Evolutionary conservation across 192 early-diverging fungal species (phyloP), one percentile per base, ranked within the genome.

Genomic region (Coemansia sp.): DNA sequence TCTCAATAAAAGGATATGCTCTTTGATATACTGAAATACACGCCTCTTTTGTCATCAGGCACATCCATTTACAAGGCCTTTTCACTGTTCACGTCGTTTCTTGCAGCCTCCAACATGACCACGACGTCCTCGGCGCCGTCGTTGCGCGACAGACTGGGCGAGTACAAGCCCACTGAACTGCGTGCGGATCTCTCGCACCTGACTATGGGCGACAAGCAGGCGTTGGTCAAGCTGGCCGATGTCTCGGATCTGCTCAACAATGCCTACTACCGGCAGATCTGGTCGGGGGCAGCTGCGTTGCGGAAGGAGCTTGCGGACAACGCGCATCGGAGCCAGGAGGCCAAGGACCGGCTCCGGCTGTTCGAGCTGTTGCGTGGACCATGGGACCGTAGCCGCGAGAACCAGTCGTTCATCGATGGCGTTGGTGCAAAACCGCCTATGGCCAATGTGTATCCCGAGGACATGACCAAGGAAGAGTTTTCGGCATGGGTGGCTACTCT

Each of bases 381-480:
- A 13, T 89, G 88, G 88, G 88, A 84, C 71, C 56, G 72, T 27
- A 83, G 83, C 23, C 70, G 65, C 40, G 70, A 84, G 25, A 79
- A 87, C 55, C 78, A 78, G 44, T 71, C 83, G 53, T 87, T 87
- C 72, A 57, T 86, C 9, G 31, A 36, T 0, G 67, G 67, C 3
- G 85, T 79, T 1, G 77, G 74, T 3, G 50, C 54, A 3, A 74
- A 74, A 28, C 89, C 89, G 22, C 72, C 72, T 36, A 79, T 79
- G 2, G 88, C 78, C 44, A 88, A 89, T 58, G 88, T 85, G 61
- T 91, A 91, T 57, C 89, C 89, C 2, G 88, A 87, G 28, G 85
- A 86, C 27, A 88, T 91, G 82, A 84, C 78, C 34, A 71, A 74
- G 25, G 75, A 75, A 19, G 87, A 91, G 65, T 91, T 87, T 50